phyloP scores from a whole-genome alignment of 495 filamentous ascomycete genomes.

The Neurospora tetrasperma region DNA sequence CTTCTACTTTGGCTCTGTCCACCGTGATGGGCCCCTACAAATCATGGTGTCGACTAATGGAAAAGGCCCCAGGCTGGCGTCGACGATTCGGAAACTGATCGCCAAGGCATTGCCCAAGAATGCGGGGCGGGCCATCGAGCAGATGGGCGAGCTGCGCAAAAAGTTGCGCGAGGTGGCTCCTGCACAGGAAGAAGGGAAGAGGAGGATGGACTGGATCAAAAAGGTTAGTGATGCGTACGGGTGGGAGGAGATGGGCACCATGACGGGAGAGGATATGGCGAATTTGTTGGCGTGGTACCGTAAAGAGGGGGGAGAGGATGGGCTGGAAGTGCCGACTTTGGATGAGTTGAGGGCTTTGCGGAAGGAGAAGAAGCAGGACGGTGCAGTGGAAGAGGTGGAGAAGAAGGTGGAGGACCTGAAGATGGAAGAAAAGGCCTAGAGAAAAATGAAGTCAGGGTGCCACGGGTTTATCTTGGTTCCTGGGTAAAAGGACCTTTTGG shows the following conservation, averaged over 20 bases:
- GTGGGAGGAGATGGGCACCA: conserved; percentile 73
- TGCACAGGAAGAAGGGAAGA: conserved; percentile 58
- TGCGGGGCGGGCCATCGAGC: conserved; percentile 71
- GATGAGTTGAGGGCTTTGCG: conserved; percentile 41
- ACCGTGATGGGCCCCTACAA: conserved; percentile 90
- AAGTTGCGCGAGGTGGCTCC: conserved; percentile 74
- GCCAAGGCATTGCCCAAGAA: conserved; percentile 63
- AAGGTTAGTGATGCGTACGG: conserved; percentile 80
- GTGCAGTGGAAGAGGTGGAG: neutral
- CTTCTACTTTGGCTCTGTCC: conserved; percentile 94
- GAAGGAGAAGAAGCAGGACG: conserved; percentile 1
- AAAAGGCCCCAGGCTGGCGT: conserved; percentile 87
- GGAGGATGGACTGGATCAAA: conserved; percentile 95
- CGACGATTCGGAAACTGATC: conserved; percentile 74
- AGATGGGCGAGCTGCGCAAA: conserved; percentile 64
- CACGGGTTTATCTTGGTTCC: neutral
- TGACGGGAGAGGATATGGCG: conserved; percentile 81
- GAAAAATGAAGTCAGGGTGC: neutral
- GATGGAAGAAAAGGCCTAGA: neutral
- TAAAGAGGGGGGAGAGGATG: conserved; percentile 35
- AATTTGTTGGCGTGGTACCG: conserved; percentile 61
- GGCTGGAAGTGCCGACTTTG: conserved; percentile 36
- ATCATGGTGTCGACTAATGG: conserved; percentile 98
- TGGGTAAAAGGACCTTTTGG: neutral
- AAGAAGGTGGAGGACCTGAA: neutral